These are phyloP conservation scores for Exophiala viscosa DNA, from an alignment of 2,329 filamentous ascomycete species.

Conservation along the genomic window DNA sequence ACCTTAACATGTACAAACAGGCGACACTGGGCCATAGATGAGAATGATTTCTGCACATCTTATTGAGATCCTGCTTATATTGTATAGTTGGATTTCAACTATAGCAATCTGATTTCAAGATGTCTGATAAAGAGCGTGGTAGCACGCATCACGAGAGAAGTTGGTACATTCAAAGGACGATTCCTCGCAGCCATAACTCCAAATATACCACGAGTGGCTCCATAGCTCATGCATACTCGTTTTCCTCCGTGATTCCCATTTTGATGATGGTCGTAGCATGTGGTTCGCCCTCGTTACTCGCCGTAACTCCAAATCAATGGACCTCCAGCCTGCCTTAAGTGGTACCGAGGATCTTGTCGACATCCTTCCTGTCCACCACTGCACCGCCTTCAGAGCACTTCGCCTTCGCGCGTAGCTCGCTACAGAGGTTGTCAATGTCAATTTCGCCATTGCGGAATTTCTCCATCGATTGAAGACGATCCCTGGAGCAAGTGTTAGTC, in stretches of 20 bases:
- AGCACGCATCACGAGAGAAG: not conserved
- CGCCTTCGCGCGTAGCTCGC: conserved; percentile 89
- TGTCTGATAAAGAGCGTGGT: conserved; percentile 6
- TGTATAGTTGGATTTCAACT: not conserved
- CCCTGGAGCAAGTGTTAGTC: conserved; percentile 61
- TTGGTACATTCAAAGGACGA: conserved; percentile 4
- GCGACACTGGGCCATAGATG: no score
- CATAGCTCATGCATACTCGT: not conserved
- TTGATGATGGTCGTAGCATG: conserved; percentile 13
- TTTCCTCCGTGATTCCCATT: conserved; percentile 7
- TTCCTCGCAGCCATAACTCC: not conserved
- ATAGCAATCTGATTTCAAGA: not conserved
- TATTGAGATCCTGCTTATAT: no score
- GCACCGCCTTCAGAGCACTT: conserved; percentile 87
- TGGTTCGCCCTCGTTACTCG: no score
- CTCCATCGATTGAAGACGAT: conserved; percentile 79
- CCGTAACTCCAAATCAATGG: no score
- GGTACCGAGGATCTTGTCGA: conserved; percentile 67
- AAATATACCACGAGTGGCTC: not conserved
- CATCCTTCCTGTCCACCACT: conserved; percentile 83
- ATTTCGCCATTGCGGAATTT: conserved; percentile 88
- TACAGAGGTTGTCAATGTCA: conserved; percentile 88
- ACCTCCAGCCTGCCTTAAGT: not conserved
- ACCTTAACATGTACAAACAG: no score
- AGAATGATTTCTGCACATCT: not conserved